Evolutionary conservation across 2,329 filamentous ascomycete species (phyloP), one percentile per base, ranked within the genome.

Genomic region (Colletotrichum navitas): DNA sequence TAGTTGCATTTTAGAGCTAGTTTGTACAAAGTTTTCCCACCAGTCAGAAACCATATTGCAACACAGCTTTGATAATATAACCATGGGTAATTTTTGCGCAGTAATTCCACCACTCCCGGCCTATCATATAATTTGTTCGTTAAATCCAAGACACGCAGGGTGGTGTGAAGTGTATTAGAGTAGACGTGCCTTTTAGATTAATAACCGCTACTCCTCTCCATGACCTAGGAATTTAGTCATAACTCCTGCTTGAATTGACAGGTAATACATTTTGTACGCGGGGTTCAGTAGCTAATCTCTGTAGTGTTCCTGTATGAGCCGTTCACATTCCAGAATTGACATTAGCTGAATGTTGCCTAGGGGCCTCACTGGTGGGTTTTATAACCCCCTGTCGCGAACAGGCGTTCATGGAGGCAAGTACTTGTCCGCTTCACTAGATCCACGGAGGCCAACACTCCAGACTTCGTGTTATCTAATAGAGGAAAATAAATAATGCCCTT

Each of bases 241-340:
- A 49, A 16, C 5, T 49, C 45, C n/a, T 8, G 21, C 4, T 26
- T 49, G 8, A 24, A 24, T 34, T 10, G 10, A 10, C 18, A 1
- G 5, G 8, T 10, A 47, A 3, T 21, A 11, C 36, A 16, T 10
- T n/a, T 0, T 34, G 16, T n/a, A 21, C n/a, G 43, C 2, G 43
- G 1, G 8, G 16, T 1, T 34, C 21, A 5, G n/a, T 1, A n/a
- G 21, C 21, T 5, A 47, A 47, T n/a, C 21, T n/a, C 2, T 1
- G 11, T 11, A 1, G 10, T n/a, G 10, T n/a, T n/a, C 1, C 8
- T 11, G 11, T 47, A n/a, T 21, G 8, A n/a, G 8, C 21, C 21
- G 10, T 11, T n/a, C 21, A 3, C 43, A 47, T n/a, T 47, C 3
- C 5, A 8, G 21, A 5, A 6, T 0, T n/a, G 1, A 11, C 1